A percentile compares a stretch with the other conserved stretches of the same genome.
Evolutionary conservation across 768 basidiomycete species (phyloP).

Genomic region (Boletus rufocinnamomeus): DNA sequence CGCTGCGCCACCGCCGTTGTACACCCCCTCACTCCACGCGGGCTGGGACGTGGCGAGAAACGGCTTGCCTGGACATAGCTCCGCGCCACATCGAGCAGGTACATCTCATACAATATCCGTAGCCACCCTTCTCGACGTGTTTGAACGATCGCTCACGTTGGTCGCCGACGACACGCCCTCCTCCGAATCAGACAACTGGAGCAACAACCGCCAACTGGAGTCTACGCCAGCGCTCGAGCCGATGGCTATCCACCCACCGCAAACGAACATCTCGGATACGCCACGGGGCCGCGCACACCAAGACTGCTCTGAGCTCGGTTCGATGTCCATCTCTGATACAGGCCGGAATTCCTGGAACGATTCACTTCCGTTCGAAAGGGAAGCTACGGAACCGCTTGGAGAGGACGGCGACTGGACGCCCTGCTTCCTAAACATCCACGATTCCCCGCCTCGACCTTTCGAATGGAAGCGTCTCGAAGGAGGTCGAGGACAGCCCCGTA

Average conservation of each 20-base stretch:
- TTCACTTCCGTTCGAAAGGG: background rate
- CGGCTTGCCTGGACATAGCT: background rate
- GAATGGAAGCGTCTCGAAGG: background rate
- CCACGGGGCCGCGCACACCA: background rate
- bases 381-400: background rate
- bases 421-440: background rate
- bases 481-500: background rate
- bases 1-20: background rate
- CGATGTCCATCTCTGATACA: background rate
- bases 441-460: background rate
- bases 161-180: background rate
- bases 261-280: background rate
- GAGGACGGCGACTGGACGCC: background rate
- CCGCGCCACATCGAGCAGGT: background rate
- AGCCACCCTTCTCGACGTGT: constrained; percentile 6
- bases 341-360: background rate
- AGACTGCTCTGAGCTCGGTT: no score
- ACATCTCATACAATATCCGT: background rate
- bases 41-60: background rate
- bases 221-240: background rate
- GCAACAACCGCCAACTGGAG: background rate
- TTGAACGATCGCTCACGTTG: constrained; percentile 12
- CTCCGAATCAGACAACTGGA: background rate
- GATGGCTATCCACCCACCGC: background rate
- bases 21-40: background rate